phyloP scores from a whole-genome alignment of 495 filamentous ascomycete species.

The Hypoxylon cercidicola region DNA sequence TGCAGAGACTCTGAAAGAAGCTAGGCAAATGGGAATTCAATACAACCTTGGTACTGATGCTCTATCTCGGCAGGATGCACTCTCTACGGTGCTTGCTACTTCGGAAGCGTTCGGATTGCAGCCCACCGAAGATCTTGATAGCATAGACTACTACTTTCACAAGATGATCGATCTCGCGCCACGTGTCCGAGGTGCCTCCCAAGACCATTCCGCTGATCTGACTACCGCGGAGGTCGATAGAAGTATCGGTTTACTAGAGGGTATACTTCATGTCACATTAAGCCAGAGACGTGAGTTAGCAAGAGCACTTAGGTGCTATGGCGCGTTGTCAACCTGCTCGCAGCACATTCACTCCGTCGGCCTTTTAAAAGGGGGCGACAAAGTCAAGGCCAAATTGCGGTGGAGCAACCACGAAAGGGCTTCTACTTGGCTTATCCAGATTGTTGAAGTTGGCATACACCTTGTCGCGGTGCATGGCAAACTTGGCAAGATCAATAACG shows the following conservation, averaged over 20 bases:
- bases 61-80: constrained; percentile 75
- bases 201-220: constrained; percentile 84
- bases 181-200: constrained; percentile 68
- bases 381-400: constrained; percentile 29
- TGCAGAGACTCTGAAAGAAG: constrained; percentile 80
- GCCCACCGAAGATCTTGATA: constrained; percentile 18
- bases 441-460: constrained; percentile 54
- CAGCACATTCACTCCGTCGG: constrained; percentile 38
- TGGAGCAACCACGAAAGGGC: constrained; percentile 46
- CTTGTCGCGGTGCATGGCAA: constrained; percentile 69
- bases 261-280: constrained; percentile 74
- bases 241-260: constrained; percentile 84
- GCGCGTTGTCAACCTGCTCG: constrained; percentile 24
- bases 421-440: constrained; percentile 54
- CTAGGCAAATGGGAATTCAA: constrained; percentile 89
- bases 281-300: constrained; percentile 71
- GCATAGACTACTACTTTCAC: constrained; percentile 72
- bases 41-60: constrained; percentile 75
- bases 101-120: constrained; percentile 61
- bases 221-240: constrained; percentile 78
- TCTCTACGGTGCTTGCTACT: constrained; percentile 72
- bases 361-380: constrained; percentile 16
- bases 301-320: constrained; percentile 49
- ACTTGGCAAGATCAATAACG: constrained; percentile 63
- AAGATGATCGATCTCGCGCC: constrained; percentile 76